Evolutionary conservation across 257 asterid genomes (phyloP), one percentile per base, ranked within the genome.

Genomic region (Primulina tabacum): DNA sequence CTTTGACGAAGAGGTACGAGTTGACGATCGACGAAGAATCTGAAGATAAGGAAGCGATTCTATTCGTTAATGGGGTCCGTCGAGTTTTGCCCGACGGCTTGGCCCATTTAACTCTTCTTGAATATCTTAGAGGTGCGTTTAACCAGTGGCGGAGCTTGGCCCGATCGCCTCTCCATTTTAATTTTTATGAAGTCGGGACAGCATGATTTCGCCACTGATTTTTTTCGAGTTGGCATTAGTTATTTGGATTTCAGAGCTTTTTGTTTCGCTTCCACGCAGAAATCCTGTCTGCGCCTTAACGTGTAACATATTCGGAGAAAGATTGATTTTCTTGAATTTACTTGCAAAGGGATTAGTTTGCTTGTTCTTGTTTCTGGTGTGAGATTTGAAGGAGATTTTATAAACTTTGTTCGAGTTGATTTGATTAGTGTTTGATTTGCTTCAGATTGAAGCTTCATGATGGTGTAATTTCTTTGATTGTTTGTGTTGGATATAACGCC

Each of bases 51-150:
- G 96, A 93, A 78, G 82, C 96, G 32, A 87, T 90, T 66, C 55
- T 90, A 16, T 93, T 86, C 68, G 91, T 93, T 35, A 93, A 93
- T 80, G 99, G 97, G 9, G 89, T 84, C 70, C 96, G 97, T 71
- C 81, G 90, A 71, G 84, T 89, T 73, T 81, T 93, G 82, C 91
- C 96, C 34, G 95, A 93, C 80, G 97, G 97, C 4, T 82, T 89
- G 74, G 97, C 97, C 60, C 92, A 93, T 75, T 40, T 86, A 58
- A 93, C 97, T 76, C 96, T 93, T 50, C 97, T 93, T 52, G 99
- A 93, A 70, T 90, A 90, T 79, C 97, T 93, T 71, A 78, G 97
- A 82, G 99, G 99, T 93, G 61, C 7, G 68, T 8, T 8, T 10
- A 38, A 38, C 16, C 14, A 38, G 50, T 9, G 50, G 16, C 4